phyloP scores from a whole-genome alignment of 176 grass and related monocot genomes.

The Oropetium thomaeum region DNA sequence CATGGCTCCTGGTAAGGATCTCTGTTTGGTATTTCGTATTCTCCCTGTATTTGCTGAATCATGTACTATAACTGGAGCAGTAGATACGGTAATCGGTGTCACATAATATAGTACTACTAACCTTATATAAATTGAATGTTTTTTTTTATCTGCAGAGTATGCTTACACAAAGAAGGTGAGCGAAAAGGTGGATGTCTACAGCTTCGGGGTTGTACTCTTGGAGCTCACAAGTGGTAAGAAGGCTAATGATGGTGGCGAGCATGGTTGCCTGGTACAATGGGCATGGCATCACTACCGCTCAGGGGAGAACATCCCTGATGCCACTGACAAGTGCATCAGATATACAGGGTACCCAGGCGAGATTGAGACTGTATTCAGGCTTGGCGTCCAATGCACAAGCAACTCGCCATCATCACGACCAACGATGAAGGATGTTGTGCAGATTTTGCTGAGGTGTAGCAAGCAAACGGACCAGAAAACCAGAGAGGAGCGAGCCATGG shows the following conservation, averaged over 20 bases:
- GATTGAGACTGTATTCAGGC: conserved; percentile 60
- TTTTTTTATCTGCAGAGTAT: conserved; percentile 38
- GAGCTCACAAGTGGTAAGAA: conserved; percentile 69
- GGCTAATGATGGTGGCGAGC: conserved; percentile 57
- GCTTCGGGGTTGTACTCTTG: conserved; percentile 85
- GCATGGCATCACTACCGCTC: conserved; percentile 45
- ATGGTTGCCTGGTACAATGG: conserved; percentile 60
- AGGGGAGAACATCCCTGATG: conserved; percentile 30
- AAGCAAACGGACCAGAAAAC: conserved; percentile 36
- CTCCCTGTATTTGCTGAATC: too few species aligned
- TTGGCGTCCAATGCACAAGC: conserved; percentile 59
- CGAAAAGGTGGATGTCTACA: conserved; percentile 84
- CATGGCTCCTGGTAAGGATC: conserved; percentile 76
- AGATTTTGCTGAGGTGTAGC: conserved; percentile 50
- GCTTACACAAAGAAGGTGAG: conserved; percentile 62
- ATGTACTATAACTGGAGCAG: too few species aligned
- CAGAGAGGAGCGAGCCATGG: conserved; percentile 14
- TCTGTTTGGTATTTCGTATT: too few species aligned
- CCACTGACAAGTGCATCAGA: conserved; percentile 43
- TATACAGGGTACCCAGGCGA: conserved; percentile 35
- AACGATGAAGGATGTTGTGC: conserved; percentile 65
- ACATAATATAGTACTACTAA: too few species aligned
- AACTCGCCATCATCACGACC: conserved; percentile 46
- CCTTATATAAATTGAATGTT: too few species aligned
- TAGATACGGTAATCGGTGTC: too few species aligned